These are phyloP conservation scores for Carpinus fangiana DNA, from an alignment of 306 rosid species.

Conservation along the genomic window DNA sequence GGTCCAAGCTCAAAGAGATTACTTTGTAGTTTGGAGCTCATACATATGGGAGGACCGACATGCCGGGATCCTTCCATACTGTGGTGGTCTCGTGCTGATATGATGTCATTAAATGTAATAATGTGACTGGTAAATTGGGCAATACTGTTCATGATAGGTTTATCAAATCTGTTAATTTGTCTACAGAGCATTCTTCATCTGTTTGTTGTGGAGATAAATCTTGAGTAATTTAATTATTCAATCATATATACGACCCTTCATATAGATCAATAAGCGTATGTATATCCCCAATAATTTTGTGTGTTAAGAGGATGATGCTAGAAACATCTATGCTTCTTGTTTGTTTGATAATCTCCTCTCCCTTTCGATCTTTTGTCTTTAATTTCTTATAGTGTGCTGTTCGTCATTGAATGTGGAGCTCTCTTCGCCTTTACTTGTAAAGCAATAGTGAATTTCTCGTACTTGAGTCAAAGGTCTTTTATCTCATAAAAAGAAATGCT, in stretches of 20 bases:
- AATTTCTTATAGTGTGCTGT: background rate
- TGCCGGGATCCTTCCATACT: conserved; percentile 39
- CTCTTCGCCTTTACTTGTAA: background rate
- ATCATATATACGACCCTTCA: conserved; percentile 1
- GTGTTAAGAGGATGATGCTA: background rate
- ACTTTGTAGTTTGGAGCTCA: conserved; percentile 47
- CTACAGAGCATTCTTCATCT: background rate
- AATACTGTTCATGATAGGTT: background rate
- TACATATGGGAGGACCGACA: conserved; percentile 40
- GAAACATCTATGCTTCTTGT: background rate
- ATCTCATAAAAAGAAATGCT: no score
- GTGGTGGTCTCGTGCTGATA: conserved; percentile 5
- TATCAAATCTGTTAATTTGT: background rate
- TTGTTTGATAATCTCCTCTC: background rate
- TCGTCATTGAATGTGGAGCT: background rate
- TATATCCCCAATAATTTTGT: background rate
- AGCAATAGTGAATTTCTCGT: background rate
- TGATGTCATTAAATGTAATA: background rate
- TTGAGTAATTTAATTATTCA: background rate
- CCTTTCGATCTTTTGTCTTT: background rate
- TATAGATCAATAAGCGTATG: background rate
- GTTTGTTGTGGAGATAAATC: background rate
- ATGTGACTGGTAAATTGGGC: conserved; percentile 3
- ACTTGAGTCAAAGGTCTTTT: no score
- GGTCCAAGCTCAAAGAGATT: conserved; percentile 49